Evolutionary conservation across 768 basidiomycete genomes (phyloP), one percentile per base, ranked within the genome.

Genomic region (Lyophyllum atratum): DNA sequence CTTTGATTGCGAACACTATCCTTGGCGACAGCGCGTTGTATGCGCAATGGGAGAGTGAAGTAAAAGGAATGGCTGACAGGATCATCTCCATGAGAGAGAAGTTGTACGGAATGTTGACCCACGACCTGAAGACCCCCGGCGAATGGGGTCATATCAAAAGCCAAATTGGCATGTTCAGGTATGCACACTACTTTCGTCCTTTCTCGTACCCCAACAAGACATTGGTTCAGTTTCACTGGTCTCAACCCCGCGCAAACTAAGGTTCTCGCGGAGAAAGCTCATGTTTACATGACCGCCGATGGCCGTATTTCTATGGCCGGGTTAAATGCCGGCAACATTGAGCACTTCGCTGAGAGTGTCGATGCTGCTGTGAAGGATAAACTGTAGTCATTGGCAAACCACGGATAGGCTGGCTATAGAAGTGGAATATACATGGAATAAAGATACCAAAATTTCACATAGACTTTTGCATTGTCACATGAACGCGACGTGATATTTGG

Each of bases 161-260:
- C 69, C 95, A 98, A 71, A 95, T 95, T 60, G 96, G 96, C 72
- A 96, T 98, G 95, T 95, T 95, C 81, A 93, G 93, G 94, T 94
- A 70, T 59, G 80, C 66, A n/a, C 10, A 3, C 34, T 37, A 37
- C 21, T 25, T 51, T 56, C 49, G 15, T n/a, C 52, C 31, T 43
- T 49, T 39, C 14, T 31, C 37, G 29, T 19, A 10, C 14, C 37
- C 21, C 17, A 31, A 39, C 53, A n/a, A 55, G 33, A 37, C 43
- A 34, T 24, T 29, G 29, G 45, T 29, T 47, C 65, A 90, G 92
- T 74, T 95, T 93, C 78, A 96, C 93, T 45, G 95, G 95, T 21
- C 74, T 96, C 65, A 87, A 84, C 59, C 76, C 86, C 24, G 78
- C 80, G 4, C 95, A 97, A 64, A 91, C 91, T 61, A 89, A 89